These are phyloP conservation scores for Kodamaea ohmeri DNA, from an alignment of 1,139 yeast genomes.

Conservation along the genomic window DNA sequence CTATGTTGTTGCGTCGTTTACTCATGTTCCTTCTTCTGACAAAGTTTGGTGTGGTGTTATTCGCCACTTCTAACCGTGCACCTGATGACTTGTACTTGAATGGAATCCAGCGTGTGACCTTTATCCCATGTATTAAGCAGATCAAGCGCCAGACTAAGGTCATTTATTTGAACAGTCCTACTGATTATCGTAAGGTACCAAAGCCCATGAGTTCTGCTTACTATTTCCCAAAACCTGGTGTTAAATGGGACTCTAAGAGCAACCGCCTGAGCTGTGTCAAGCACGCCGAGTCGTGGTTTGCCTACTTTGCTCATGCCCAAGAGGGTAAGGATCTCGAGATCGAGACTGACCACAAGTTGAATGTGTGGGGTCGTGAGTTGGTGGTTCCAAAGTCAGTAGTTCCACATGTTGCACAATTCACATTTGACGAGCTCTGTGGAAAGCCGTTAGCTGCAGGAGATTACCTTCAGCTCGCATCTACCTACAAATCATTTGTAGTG, in stretches of 20 bases:
- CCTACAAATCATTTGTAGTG: conserved; percentile 72
- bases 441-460: conserved; percentile 93
- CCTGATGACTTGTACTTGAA: conserved; percentile 91
- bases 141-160: conserved; percentile 74
- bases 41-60: conserved; percentile 77
- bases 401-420: conserved; percentile 82
- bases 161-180: conserved; percentile 79
- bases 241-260: conserved; percentile 53
- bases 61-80: conserved; percentile 92
- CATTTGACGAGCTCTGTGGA: conserved; percentile 84
- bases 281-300: conserved; percentile 80
- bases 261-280: conserved; percentile 47
- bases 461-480: conserved; percentile 77
- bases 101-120: conserved; percentile 89
- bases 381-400: conserved; percentile 73
- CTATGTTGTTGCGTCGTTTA: conserved; percentile 84
- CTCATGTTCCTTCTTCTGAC: conserved; percentile 60
- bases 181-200: conserved; percentile 88
- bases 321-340: conserved; percentile 35
- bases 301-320: conserved; percentile 53
- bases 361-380: conserved; percentile 87
- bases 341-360: conserved; percentile 30
- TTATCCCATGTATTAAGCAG: conserved; percentile 85
- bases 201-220: conserved; percentile 81
- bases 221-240: conserved; percentile 67